phyloP scores from a whole-genome alignment of 176 grass and related monocot genomes.

The Aegilops sharonensis region DNA sequence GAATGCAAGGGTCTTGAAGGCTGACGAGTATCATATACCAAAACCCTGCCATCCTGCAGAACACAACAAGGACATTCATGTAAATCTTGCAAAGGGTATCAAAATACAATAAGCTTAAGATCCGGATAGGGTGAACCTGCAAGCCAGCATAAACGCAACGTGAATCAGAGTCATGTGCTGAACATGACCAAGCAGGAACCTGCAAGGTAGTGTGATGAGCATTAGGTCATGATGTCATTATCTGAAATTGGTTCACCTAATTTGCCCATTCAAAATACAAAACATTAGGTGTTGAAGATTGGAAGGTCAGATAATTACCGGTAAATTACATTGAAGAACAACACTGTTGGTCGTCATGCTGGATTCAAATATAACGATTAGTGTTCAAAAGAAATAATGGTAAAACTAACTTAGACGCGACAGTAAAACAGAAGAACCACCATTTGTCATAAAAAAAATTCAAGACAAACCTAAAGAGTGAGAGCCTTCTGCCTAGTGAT shows the following conservation, averaged over 20 bases:
- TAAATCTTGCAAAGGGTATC: constrained; percentile 20
- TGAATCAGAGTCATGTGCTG: constrained; percentile 39
- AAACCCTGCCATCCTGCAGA: constrained; percentile 66
- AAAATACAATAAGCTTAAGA: constrained; percentile 24
- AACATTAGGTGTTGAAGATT: neutral
- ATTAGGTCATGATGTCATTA: neutral
- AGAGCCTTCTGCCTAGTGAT: constrained; percentile 71
- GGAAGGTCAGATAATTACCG: constrained; percentile 55
- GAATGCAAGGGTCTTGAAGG: constrained; percentile 46
- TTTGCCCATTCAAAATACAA: neutral
- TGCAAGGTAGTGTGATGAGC: constrained; percentile 16
- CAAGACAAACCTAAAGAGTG: constrained; percentile 65
- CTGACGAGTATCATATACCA: constrained; percentile 77
- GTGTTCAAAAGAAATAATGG: constrained; percentile 21
- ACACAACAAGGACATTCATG: neutral
- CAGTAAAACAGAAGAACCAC: neutral
- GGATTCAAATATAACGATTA: constrained; percentile 45
- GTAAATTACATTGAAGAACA: constrained; percentile 70
- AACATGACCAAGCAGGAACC: constrained; percentile 86
- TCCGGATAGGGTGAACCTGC: constrained; percentile 48
- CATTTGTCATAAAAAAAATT: constrained; percentile 11
- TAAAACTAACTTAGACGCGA: constrained; percentile 1
- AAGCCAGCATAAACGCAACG: constrained; percentile 69
- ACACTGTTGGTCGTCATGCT: constrained; percentile 57
- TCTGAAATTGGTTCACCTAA: neutral